Percentiles rank a stretch among this genome's conserved stretches.
Conservation (phyloP, 1,139 yeast species). For the Pichia sp. region DNA sequence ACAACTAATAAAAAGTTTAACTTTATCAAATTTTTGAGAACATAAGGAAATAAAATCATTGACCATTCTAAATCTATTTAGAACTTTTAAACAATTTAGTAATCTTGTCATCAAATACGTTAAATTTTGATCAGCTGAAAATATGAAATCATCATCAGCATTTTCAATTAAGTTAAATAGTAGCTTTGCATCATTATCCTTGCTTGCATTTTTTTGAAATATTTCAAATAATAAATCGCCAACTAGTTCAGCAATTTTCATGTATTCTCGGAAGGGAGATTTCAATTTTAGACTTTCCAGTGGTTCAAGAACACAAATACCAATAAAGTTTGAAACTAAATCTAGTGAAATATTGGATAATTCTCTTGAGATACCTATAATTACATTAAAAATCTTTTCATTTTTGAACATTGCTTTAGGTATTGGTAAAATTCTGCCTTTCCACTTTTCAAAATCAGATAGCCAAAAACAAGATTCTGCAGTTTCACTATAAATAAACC, state of each 20-base stretch:
- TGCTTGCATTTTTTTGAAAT: not conserved
- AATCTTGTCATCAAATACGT: not conserved
- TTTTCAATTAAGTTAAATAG: conserved; percentile 3
- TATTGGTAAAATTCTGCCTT: conserved; percentile 4
- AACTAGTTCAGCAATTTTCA: not conserved
- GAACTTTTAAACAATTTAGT: not conserved
- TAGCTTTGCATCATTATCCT: not conserved
- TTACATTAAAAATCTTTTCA: conserved; percentile 1
- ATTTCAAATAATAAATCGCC: not conserved
- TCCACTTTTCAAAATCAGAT: conserved; percentile 13
- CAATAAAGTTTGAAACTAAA: not conserved
- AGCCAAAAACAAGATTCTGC: conserved; percentile 11
- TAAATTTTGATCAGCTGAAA: not conserved
- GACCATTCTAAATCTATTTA: conserved; percentile 2
- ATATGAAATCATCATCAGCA: conserved; percentile 5
- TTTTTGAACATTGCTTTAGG: conserved; percentile 7
- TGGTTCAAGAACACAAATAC: conserved; percentile 2
- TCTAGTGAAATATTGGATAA: not conserved
- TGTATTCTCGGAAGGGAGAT: not conserved
- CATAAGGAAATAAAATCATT: conserved; percentile 6
- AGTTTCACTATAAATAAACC: not conserved
- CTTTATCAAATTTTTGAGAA: conserved; percentile 3
- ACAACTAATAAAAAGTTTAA: conserved; percentile 4
- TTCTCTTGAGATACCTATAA: conserved; percentile 1
- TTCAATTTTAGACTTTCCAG: conserved; percentile 1